Evolutionary conservation across 2,329 filamentous ascomycete genomes (phyloP).

Genomic region (Botrytis porri): DNA sequence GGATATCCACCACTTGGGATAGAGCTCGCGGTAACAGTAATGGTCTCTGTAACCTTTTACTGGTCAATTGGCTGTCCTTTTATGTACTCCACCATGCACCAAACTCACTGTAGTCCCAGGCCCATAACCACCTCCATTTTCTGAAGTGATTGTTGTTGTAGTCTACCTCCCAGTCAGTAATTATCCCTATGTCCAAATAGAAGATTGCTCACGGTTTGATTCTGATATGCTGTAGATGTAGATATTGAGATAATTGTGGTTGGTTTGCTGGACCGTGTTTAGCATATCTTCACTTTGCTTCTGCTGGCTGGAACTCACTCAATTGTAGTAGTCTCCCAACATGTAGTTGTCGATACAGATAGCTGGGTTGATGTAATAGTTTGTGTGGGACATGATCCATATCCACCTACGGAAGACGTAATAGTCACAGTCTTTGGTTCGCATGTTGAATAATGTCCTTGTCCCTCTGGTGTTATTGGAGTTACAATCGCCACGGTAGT

Average conservation of each 20-base stretch:
- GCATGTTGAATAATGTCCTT: conserved; percentile 3
- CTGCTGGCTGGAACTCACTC: not conserved
- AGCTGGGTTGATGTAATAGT: conserved; percentile 16
- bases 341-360: conserved; percentile 11
- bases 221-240: conserved; percentile 3
- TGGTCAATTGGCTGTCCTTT: not conserved
- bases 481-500: conserved; percentile 8
- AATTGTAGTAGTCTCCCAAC: not conserved
- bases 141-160: not conserved
- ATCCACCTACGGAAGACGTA: not conserved
- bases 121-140: conserved; percentile 3
- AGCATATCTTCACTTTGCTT: not conserved
- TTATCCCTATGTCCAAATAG: too few relatives aligned
- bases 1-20: conserved; percentile 1
- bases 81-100: not conserved
- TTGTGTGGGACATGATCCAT: conserved; percentile 22
- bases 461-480: not conserved
- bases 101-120: conserved; percentile 9
- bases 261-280: not conserved
- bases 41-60: not conserved
- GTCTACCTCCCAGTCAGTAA: not conserved
- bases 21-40: not conserved
- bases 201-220: not conserved
- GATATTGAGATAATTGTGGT: conserved; percentile 8
- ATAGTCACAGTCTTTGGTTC: conserved; percentile 2